Evolutionary conservation across 768 basidiomycete genomes (phyloP).

Genomic region (Terana coerulea): DNA sequence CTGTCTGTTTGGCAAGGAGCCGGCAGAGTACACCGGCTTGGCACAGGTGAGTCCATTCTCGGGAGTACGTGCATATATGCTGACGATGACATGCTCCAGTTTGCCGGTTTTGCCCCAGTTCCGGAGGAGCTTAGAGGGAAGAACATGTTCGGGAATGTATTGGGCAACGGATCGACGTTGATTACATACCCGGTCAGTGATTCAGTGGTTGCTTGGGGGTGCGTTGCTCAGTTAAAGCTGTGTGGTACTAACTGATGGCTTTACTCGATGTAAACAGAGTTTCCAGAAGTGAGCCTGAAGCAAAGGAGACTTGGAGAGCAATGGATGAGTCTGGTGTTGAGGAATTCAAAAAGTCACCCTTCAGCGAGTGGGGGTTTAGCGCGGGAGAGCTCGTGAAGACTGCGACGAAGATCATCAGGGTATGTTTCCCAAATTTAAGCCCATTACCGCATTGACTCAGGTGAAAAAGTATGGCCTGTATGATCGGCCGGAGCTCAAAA

Average conservation of each 20-base stretch:
- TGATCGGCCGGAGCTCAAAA: slow-evolving; percentile 36
- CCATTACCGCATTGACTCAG: not conserved
- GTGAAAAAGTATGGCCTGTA: slow-evolving; percentile 38
- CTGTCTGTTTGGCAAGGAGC: slow-evolving; percentile 8
- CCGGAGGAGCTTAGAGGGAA: slow-evolving; percentile 17
- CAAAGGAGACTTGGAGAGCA: slow-evolving; percentile 38
- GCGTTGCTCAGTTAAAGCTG: too few relatives aligned
- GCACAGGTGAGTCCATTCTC: slow-evolving; percentile 5
- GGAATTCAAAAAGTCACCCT: slow-evolving; percentile 20
- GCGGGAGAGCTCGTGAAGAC: slow-evolving; percentile 25
- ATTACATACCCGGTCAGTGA: slow-evolving; percentile 31
- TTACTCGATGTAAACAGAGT: not conserved
- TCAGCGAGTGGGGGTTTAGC: slow-evolving; percentile 23
- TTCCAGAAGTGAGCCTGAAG: slow-evolving; percentile 29
- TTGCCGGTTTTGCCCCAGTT: slow-evolving; percentile 14
- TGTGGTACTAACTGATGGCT: too few relatives aligned
- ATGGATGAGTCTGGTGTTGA: slow-evolving; percentile 23
- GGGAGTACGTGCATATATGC: not conserved
- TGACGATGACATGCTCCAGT: not conserved
- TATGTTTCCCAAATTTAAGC: slow-evolving; percentile 1
- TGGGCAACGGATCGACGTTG: slow-evolving; percentile 34
- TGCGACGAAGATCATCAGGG: slow-evolving; percentile 27
- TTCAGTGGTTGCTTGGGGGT: slow-evolving; percentile 13
- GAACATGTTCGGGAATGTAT: slow-evolving; percentile 29
- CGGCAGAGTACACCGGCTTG: slow-evolving; percentile 20